These are phyloP conservation scores for Candolleomyces eurysporus DNA, from an alignment of 768 basidiomycete genomes.

Conservation along the genomic window DNA sequence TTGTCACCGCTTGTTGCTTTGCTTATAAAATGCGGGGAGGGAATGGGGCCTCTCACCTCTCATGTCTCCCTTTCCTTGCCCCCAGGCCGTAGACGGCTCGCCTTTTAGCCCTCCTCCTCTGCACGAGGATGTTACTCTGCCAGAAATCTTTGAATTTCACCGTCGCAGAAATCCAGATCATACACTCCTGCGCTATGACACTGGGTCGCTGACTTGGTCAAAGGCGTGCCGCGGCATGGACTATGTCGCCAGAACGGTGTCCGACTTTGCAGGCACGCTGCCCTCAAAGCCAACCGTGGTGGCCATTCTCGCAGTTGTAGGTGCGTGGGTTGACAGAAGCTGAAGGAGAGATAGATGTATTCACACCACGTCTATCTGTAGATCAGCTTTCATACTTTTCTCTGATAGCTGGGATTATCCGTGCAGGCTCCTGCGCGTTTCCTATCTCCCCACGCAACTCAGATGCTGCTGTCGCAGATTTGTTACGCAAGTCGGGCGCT, in stretches of 20 bases:
- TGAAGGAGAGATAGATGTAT: not conserved
- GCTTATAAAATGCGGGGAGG: too few relatives aligned
- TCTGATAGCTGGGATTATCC: slow-evolving; percentile 31
- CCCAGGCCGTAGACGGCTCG: slow-evolving; percentile 3
- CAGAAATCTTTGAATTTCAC: slow-evolving; percentile 34
- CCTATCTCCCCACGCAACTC: slow-evolving; percentile 46
- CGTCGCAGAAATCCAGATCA: slow-evolving; percentile 22
- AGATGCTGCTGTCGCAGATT: slow-evolving; percentile 41
- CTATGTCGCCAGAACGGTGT: slow-evolving; percentile 13
- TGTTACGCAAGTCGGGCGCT: slow-evolving; percentile 28
- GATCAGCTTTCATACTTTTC: slow-evolving; percentile 36
- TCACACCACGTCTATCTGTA: not conserved
- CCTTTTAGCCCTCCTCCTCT: slow-evolving; percentile 25
- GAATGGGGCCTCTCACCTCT: not conserved
- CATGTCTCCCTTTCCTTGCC: slow-evolving; percentile 7
- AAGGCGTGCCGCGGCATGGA: slow-evolving; percentile 16
- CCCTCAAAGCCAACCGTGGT: slow-evolving; percentile 17
- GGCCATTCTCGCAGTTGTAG: slow-evolving; percentile 26
- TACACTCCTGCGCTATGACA: slow-evolving; percentile 26
- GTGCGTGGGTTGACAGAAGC: slow-evolving; percentile 12
- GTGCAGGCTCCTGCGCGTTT: slow-evolving; percentile 36
- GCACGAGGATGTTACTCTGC: slow-evolving; percentile 27
- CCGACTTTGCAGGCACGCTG: not conserved
- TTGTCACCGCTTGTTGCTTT: too few relatives aligned
- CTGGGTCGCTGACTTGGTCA: slow-evolving; percentile 14